Conservation (phyloP, 768 basidiomycete species). For the Hygrocybe punicea region DNA sequence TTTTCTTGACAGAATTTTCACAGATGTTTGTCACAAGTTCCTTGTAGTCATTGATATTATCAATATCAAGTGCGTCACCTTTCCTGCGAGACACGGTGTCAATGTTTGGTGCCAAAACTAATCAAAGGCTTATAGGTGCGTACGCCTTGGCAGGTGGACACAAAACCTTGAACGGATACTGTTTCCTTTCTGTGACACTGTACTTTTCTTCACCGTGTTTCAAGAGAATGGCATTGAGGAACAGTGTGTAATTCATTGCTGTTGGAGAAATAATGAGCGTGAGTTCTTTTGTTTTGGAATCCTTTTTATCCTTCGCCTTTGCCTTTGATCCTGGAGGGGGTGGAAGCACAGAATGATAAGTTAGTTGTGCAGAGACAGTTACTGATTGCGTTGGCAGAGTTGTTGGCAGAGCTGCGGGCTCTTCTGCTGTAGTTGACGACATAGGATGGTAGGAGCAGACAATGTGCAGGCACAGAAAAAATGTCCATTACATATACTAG, state of each 20-base stretch:
- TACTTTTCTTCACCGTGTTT: slow-evolving; percentile 14
- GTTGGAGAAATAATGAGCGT: neutral
- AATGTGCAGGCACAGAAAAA: too few relatives aligned
- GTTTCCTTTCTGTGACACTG: neutral
- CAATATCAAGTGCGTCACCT: slow-evolving; percentile 19
- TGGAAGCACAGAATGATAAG: neutral
- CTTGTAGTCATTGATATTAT: slow-evolving; percentile 12
- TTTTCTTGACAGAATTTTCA: slow-evolving; percentile 7
- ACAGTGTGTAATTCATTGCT: neutral
- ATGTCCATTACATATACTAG: too few relatives aligned
- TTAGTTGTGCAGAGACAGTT: neutral
- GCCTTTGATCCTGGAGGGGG: neutral
- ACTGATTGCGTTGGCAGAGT: neutral
- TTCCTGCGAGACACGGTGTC: slow-evolving; percentile 13
- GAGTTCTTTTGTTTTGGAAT: slow-evolving; percentile 12
- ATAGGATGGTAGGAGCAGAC: too few relatives aligned
- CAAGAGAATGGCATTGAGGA: slow-evolving; percentile 7
- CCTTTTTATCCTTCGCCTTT: slow-evolving; percentile 11
- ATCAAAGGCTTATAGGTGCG: too few relatives aligned
- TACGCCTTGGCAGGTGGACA: neutral
- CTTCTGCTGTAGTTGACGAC: too few relatives aligned
- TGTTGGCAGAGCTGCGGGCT: neutral
- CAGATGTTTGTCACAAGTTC: slow-evolving; percentile 8
- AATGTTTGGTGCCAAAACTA: neutral
- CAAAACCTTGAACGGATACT: slow-evolving; percentile 10